Evolutionary conservation across 164 flowering plant species (phyloP).

Genomic region (Nelumbo lutea): DNA sequence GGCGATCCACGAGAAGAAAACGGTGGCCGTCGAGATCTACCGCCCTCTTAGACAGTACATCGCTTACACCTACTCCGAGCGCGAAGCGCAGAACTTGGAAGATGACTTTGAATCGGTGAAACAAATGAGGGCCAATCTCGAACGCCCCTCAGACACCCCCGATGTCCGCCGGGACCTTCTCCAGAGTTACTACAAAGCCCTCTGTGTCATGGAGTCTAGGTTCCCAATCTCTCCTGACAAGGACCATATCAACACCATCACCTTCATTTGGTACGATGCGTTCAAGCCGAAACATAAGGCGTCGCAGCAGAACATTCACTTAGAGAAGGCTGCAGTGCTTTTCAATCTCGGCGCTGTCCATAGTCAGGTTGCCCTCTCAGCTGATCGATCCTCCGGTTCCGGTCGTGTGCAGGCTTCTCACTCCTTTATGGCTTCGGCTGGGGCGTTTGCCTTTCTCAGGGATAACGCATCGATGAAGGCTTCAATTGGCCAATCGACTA

Average conservation of each 20-base stretch:
- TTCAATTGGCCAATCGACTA: slow-evolving; percentile 49
- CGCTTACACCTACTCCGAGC: slow-evolving; percentile 68
- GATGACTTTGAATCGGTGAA: slow-evolving; percentile 78
- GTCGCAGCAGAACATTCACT: slow-evolving; percentile 72
- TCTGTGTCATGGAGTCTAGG: slow-evolving; percentile 71
- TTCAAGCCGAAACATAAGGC: slow-evolving; percentile 81
- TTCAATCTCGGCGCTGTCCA: slow-evolving; percentile 85
- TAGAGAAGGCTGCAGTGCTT: slow-evolving; percentile 90
- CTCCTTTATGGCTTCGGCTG: slow-evolving; percentile 80
- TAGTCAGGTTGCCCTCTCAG: slow-evolving; percentile 76
- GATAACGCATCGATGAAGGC: slow-evolving; percentile 75
- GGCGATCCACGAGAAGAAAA: slow-evolving; percentile 90
- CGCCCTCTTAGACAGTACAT: slow-evolving; percentile 86
- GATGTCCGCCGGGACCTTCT: slow-evolving; percentile 76
- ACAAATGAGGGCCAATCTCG: slow-evolving; percentile 59
- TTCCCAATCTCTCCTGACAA: slow-evolving; percentile 89
- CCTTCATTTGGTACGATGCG: slow-evolving; percentile 82
- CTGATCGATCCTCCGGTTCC: slow-evolving; percentile 50
- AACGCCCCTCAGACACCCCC: slow-evolving; percentile 46
- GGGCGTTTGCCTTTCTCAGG: slow-evolving; percentile 69
- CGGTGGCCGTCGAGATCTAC: slow-evolving; percentile 62
- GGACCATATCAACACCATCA: slow-evolving; percentile 71
- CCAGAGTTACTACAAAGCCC: slow-evolving; percentile 60
- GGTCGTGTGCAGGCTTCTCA: slow-evolving; percentile 73
- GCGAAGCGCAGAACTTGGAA: slow-evolving; percentile 84